Evolutionary conservation across 2,329 filamentous ascomycete species (phyloP).

Genomic region (Lomentospora prolificans): DNA sequence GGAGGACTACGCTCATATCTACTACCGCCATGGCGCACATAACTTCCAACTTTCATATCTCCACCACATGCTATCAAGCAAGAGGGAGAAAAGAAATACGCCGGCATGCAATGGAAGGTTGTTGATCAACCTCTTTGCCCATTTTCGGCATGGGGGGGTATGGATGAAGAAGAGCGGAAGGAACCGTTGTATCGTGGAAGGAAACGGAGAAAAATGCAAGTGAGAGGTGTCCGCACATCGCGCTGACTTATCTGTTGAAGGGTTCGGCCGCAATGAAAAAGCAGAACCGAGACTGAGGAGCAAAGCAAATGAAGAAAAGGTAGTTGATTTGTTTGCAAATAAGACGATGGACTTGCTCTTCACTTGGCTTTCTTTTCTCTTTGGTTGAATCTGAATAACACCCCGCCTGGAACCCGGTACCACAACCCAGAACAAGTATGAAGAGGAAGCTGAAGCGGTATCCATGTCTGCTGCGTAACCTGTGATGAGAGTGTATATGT

Average conservation of each 20-base stretch:
- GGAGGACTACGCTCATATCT: too few relatives aligned
- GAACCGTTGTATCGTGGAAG: neutral
- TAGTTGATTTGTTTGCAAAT: too few relatives aligned
- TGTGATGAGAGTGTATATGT: too few relatives aligned
- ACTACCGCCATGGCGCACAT: neutral
- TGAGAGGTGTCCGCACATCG: neutral
- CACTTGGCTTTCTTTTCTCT: too few relatives aligned
- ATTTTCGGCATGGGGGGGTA: neutral
- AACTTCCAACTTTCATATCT: neutral
- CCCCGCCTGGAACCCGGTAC: too few relatives aligned
- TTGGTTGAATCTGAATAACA: too few relatives aligned
- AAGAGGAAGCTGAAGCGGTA: too few relatives aligned
- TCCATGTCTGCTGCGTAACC: too few relatives aligned
- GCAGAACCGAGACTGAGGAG: neutral
- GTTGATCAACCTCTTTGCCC: neutral
- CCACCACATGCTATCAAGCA: neutral
- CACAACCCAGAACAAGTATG: too few relatives aligned
- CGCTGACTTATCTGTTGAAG: neutral
- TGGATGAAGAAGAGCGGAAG: neutral
- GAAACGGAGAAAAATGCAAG: neutral
- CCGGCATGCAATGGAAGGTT: neutral
- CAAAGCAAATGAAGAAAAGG: too few relatives aligned
- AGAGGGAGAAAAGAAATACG: neutral
- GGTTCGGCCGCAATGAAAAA: neutral
- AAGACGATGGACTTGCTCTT: neutral